Conservation (phyloP, 2,329 filamentous ascomycete genomes). For the Passalora sequoiae region DNA sequence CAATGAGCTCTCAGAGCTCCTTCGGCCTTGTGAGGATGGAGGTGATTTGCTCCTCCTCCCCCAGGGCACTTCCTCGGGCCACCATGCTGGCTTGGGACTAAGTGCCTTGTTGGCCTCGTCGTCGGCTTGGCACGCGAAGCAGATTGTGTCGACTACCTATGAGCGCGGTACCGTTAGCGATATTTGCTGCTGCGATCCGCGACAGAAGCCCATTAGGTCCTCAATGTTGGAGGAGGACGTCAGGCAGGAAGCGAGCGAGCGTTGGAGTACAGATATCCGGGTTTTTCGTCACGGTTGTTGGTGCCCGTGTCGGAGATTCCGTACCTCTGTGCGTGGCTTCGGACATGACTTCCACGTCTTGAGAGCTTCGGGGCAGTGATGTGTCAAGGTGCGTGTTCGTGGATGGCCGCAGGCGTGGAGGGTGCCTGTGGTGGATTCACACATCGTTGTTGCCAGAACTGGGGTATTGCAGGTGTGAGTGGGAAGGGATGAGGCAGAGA, state of each 20-base stretch:
- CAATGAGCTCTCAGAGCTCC: neutral
- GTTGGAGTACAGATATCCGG: no score
- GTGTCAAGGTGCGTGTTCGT: slow-evolving; percentile 8
- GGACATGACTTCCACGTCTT: neutral
- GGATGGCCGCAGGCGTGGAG: slow-evolving; percentile 11
- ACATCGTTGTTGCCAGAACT: slow-evolving; percentile 6
- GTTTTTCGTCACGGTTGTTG: no score
- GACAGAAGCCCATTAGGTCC: no score
- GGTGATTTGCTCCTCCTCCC: neutral
- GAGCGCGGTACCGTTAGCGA: no score
- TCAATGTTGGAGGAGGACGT: no score
- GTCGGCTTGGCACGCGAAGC: neutral
- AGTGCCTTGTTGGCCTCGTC: neutral
- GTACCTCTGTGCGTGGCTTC: neutral
- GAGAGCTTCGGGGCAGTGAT: neutral
- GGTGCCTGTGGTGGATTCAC: slow-evolving; percentile 8
- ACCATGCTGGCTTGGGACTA: neutral
- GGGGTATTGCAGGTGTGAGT: neutral
- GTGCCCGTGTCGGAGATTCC: no score
- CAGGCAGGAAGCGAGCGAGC: no score
- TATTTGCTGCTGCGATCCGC: no score
- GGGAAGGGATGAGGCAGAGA: neutral
- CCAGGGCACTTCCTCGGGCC: slow-evolving; percentile 6
- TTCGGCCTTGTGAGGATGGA: no score
- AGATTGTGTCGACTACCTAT: neutral